Percentiles rank a stretch among this genome's conserved stretches.
Conservation (phyloP, 2,329 filamentous ascomycete genomes). For the Neonectria neomacrospora region DNA sequence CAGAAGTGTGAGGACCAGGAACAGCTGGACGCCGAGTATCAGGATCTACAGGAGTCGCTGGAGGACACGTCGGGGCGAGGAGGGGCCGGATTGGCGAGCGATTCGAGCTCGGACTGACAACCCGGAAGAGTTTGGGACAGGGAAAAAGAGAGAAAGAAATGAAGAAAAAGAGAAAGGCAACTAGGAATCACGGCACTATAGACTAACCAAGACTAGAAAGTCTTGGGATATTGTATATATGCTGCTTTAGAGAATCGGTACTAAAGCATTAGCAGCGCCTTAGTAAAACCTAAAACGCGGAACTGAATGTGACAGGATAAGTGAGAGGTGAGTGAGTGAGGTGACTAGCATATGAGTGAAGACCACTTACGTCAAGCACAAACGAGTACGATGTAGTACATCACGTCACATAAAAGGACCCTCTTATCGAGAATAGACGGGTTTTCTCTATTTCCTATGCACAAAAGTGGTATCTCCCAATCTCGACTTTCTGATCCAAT, state of each 20-base stretch:
- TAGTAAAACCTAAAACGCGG: neutral
- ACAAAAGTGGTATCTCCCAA: conserved; percentile 8
- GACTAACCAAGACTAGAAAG: neutral
- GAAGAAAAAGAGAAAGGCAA: neutral
- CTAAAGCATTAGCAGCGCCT: neutral
- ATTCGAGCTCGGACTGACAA: conserved; percentile 40
- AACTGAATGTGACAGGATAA: neutral
- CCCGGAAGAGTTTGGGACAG: neutral
- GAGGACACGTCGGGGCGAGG: conserved; percentile 41
- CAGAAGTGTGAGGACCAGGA: conserved; percentile 39
- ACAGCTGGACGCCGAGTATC: conserved; percentile 41
- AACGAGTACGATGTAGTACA: no score
- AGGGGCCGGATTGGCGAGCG: conserved; percentile 41
- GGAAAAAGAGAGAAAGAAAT: neutral
- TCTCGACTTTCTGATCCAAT: neutral
- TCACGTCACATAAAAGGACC: neutral
- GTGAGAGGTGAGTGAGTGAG: neutral
- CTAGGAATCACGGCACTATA: conserved; percentile 22
- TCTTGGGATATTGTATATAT: neutral
- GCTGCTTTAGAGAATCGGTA: neutral
- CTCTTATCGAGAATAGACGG: neutral
- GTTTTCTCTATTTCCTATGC: conserved; percentile 2
- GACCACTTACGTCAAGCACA: neutral
- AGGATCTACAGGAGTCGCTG: conserved; percentile 35
- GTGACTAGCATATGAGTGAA: neutral